phyloP scores from a whole-genome alignment of 202 grass and related monocot genomes.

The Alloteropsis angusta region DNA sequence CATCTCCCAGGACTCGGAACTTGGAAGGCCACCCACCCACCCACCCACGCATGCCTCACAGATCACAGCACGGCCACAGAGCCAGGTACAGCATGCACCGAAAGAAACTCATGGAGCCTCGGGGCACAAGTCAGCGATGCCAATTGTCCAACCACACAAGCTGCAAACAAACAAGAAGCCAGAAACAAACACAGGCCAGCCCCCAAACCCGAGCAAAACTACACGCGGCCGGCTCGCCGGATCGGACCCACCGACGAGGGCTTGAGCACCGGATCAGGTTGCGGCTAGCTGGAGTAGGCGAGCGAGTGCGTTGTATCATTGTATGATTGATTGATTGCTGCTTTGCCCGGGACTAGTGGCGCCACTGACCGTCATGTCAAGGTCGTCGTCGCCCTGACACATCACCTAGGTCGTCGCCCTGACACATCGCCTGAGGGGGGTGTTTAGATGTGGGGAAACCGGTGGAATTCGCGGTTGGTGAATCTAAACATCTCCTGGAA shows the following conservation, averaged over 20 bases:
- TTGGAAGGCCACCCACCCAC: neutral
- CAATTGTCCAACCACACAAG: neutral
- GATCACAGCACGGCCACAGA: neutral
- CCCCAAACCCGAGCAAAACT: neutral
- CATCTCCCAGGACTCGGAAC: too few species aligned
- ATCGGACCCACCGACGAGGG: neutral
- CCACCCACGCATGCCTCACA: neutral
- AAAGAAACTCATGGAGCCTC: too few species aligned
- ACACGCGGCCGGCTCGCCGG: neutral
- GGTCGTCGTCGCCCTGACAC: neutral
- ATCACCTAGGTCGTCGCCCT: conserved; percentile 1
- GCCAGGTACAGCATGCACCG: too few species aligned
- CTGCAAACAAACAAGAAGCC: neutral
- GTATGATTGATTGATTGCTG: too few species aligned
- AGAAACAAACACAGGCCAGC: neutral
- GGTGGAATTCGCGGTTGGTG: too few species aligned
- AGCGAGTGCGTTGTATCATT: conserved; percentile 24
- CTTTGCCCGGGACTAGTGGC: conserved; percentile 15
- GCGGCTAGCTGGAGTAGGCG: too few species aligned
- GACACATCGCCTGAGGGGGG: neutral
- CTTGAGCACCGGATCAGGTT: neutral
- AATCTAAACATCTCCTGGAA: too few species aligned
- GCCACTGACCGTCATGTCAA: neutral
- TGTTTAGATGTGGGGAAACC: too few species aligned
- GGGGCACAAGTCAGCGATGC: neutral